These are phyloP conservation scores for Phytophthora cactorum DNA, from an alignment of 352 stramenopile genomes.

Conservation along the genomic window DNA sequence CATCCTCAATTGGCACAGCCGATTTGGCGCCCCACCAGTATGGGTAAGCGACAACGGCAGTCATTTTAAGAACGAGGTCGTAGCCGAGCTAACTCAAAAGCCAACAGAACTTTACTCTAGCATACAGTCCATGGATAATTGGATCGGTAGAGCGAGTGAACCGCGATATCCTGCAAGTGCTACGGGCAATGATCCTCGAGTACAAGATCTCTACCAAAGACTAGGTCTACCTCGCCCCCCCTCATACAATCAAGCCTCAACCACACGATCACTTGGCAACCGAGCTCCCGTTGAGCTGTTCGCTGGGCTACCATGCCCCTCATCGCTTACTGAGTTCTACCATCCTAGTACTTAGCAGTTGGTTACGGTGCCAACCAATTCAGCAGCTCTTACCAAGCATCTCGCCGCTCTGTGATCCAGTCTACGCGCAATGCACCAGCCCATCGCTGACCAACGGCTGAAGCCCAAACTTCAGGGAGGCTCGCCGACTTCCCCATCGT, in stretches of 20 bases:
- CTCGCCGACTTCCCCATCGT: too few species aligned
- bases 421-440: constrained; percentile 7
- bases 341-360: background rate
- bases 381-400: background rate
- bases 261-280: constrained; percentile 30
- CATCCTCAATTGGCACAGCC: constrained; percentile 8
- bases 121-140: constrained; percentile 41
- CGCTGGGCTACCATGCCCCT: constrained; percentile 6
- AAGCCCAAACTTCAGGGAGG: background rate
- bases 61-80: too few species aligned
- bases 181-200: constrained; percentile 18
- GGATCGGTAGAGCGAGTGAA: constrained; percentile 10
- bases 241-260: constrained; percentile 33
- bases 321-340: constrained; percentile 11
- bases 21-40: constrained; percentile 2
- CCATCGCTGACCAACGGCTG: too few species aligned
- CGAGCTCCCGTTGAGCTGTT: constrained; percentile 30
- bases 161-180: constrained; percentile 34
- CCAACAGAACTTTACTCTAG: constrained; percentile 31
- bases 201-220: constrained; percentile 22
- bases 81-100: too few species aligned
- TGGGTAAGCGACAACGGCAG: constrained; percentile 6
- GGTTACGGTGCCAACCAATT: background rate
- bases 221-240: constrained; percentile 25
- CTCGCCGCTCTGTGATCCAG: background rate